Conservation (phyloP, 345 rosid species). For the Firmiana major region DNA sequence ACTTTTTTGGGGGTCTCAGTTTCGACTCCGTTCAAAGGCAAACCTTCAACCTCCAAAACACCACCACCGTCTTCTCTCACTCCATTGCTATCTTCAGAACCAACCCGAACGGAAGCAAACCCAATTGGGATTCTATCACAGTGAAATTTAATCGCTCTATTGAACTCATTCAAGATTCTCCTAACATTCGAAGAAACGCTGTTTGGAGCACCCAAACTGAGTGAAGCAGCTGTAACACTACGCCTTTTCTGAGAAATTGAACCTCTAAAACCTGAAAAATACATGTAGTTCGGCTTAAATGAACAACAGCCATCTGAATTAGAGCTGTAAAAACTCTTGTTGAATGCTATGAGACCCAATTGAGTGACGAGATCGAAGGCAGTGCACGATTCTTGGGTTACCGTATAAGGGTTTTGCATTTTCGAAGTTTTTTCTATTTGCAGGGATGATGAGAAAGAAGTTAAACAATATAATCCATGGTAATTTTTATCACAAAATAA, state of each 20-base stretch:
- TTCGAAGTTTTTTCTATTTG: conserved; percentile 2
- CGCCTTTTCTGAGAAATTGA: conserved; percentile 28
- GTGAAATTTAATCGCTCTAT: conserved; percentile 58
- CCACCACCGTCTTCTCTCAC: too few species aligned
- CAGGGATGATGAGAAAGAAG: background rate
- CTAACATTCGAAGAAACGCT: conserved; percentile 38
- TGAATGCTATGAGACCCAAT: conserved; percentile 46
- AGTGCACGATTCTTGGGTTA: conserved; percentile 52
- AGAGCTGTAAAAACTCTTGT: conserved; percentile 29
- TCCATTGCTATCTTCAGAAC: conserved; percentile 16
- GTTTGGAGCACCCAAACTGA: conserved; percentile 46
- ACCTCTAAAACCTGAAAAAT: conserved; percentile 34
- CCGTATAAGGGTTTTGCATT: conserved; percentile 70
- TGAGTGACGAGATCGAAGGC: conserved; percentile 47
- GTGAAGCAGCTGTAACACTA: conserved; percentile 37
- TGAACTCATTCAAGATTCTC: conserved; percentile 57
- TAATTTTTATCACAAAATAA: conserved; percentile 13
- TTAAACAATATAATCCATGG: conserved; percentile 27
- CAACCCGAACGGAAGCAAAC: conserved; percentile 62
- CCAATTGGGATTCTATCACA: conserved; percentile 77
- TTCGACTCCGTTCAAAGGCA: too few species aligned
- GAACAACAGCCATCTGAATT: conserved; percentile 50
- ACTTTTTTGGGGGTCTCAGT: too few species aligned
- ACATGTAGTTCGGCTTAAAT: conserved; percentile 47
- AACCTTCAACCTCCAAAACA: too few species aligned